These are phyloP conservation scores for Colletotrichum magnum DNA, from an alignment of 2,329 filamentous ascomycete species.

Conservation along the genomic window DNA sequence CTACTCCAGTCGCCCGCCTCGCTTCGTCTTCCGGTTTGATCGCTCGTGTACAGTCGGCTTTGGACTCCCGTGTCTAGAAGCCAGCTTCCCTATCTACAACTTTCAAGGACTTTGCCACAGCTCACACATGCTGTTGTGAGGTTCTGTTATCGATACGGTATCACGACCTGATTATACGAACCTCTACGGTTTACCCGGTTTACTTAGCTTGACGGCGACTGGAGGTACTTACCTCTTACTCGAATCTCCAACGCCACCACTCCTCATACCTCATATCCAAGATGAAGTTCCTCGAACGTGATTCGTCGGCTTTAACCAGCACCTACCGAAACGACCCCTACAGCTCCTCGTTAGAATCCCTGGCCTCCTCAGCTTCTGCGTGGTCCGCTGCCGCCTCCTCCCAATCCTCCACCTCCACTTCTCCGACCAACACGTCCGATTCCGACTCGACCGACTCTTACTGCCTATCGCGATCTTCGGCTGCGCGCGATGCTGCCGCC, in stretches of 20 bases:
- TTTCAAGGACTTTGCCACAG: conserved; percentile 54
- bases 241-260: conserved; percentile 40
- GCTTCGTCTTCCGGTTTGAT: conserved; percentile 73
- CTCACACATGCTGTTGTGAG: conserved; percentile 56
- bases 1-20: conserved; percentile 74
- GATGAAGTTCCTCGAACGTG: conserved; percentile 70
- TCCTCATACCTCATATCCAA: conserved; percentile 54
- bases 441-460: conserved; percentile 63
- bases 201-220: conserved; percentile 52
- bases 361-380: conserved; percentile 81
- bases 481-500: conserved; percentile 48
- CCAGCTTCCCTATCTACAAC: conserved; percentile 57
- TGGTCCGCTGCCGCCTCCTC: conserved; percentile 79
- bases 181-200: conserved; percentile 49
- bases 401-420: conserved; percentile 79
- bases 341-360: conserved; percentile 79
- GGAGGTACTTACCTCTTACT: conserved; percentile 45
- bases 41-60: conserved; percentile 66
- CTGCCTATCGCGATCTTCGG: conserved; percentile 52
- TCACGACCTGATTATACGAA: conserved; percentile 47
- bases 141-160: conserved; percentile 54
- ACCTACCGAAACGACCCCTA: conserved; percentile 71
- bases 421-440: conserved; percentile 73
- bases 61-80: conserved; percentile 60
- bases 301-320: conserved; percentile 66